phyloP scores from a whole-genome alignment of 1,139 yeast species.

The Hansenula lynferdii region DNA sequence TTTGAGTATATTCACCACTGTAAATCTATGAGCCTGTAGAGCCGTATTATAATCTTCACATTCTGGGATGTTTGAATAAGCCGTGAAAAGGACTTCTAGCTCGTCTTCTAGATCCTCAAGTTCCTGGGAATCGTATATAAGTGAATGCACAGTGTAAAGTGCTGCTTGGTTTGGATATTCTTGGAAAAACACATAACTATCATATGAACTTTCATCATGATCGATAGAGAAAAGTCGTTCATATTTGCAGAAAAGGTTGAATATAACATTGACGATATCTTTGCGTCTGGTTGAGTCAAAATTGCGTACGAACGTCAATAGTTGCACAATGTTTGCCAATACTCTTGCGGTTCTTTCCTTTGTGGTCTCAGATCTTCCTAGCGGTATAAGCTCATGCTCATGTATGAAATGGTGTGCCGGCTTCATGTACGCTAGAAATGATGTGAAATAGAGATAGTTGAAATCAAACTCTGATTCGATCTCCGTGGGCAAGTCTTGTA shows the following conservation, averaged over 20 bases:
- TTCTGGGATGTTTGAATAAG: background rate
- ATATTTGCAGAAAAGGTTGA: constrained; percentile 2
- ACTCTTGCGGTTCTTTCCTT: constrained; percentile 8
- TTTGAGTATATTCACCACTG: background rate
- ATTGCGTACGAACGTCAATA: constrained; percentile 7
- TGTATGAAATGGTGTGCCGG: constrained; percentile 11
- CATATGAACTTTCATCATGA: background rate
- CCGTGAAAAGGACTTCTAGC: background rate
- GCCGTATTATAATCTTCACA: constrained; percentile 3
- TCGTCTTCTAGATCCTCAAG: constrained; percentile 2
- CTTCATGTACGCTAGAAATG: constrained; percentile 8
- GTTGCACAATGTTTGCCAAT: constrained; percentile 7
- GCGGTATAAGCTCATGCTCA: constrained; percentile 7
- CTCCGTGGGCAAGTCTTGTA: constrained; percentile 6
- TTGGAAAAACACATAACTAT: background rate
- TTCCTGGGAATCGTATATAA: constrained; percentile 4
- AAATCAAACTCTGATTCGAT: constrained; percentile 11
- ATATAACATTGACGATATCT: constrained; percentile 2
- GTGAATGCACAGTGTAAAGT: background rate
- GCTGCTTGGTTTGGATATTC: constrained; percentile 9
- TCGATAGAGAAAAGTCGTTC: constrained; percentile 1
- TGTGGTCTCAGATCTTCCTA: constrained; percentile 2
- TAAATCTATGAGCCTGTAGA: background rate
- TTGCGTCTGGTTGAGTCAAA: constrained; percentile 2
- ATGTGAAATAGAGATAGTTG: constrained; percentile 3